Conservation (phyloP, 257 asterid species). For the Ocimum tenuiflorum region DNA sequence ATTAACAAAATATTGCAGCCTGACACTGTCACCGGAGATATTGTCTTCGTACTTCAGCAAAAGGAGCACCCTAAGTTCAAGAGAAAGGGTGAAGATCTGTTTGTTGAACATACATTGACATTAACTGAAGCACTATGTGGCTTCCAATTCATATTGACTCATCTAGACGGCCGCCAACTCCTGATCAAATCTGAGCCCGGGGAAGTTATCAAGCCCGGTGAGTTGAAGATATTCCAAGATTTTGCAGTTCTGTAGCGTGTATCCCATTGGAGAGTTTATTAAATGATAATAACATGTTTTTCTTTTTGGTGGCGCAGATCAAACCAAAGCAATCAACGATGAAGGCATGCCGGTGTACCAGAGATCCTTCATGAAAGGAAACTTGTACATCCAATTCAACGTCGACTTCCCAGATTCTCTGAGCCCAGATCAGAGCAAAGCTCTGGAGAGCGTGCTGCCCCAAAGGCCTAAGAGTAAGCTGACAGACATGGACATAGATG, state of each 20-base stretch:
- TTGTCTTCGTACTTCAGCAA: conserved; percentile 76
- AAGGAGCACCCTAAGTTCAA: conserved; percentile 87
- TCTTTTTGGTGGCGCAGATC: conserved; percentile 35
- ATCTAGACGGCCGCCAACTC: conserved; percentile 74
- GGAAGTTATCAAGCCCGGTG: conserved; percentile 82
- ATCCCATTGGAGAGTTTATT: too few relatives aligned
- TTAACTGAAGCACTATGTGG: conserved; percentile 93
- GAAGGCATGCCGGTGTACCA: conserved; percentile 89
- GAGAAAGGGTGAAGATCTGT: conserved; percentile 85
- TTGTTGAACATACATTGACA: conserved; percentile 63
- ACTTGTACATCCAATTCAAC: conserved; percentile 57
- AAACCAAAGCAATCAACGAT: conserved; percentile 73
- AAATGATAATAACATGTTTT: too few relatives aligned
- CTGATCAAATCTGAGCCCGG: conserved; percentile 85
- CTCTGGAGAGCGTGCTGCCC: conserved; percentile 49
- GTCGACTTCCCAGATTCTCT: conserved; percentile 74
- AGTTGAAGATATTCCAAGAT: not conserved
- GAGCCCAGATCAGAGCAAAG: conserved; percentile 47
- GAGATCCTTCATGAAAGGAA: conserved; percentile 78
- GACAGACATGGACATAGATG: conserved; percentile 38
- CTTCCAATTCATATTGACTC: conserved; percentile 74
- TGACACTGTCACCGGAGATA: conserved; percentile 81
- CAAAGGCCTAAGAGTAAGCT: conserved; percentile 22
- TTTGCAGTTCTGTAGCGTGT: too few relatives aligned
- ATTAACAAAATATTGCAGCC: conserved; percentile 46